Conservation (phyloP, 768 basidiomycete genomes). For the Trametes cinnabarina region DNA sequence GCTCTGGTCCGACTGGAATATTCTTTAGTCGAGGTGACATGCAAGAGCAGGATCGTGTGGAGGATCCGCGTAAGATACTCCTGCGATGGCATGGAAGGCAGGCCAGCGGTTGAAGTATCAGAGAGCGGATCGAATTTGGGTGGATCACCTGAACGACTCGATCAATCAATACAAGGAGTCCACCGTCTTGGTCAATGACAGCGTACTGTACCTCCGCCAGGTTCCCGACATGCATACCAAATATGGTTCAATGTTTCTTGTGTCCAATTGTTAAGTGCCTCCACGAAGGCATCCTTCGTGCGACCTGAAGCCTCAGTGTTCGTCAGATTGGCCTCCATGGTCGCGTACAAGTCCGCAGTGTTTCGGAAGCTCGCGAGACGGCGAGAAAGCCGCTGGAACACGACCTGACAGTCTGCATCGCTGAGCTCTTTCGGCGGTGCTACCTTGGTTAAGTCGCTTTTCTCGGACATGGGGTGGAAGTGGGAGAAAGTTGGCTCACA, state of each 20-base stretch:
- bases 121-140: constrained; percentile 42
- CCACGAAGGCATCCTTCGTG: constrained; percentile 32
- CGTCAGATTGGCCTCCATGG: constrained; percentile 34
- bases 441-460: constrained; percentile 28
- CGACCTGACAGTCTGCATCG: constrained; percentile 31
- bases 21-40: constrained; percentile 45
- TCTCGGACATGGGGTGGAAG: constrained; percentile 4
- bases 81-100: constrained; percentile 38
- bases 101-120: constrained; percentile 45
- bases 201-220: constrained; percentile 34
- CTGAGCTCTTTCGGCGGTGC: constrained; percentile 41
- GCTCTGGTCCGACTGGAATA: constrained; percentile 52
- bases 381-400: constrained; percentile 45
- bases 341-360: constrained; percentile 39
- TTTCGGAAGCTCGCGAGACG: constrained; percentile 48
- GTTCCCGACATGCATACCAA: constrained; percentile 45
- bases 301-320: not conserved
- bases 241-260: constrained; percentile 42
- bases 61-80: constrained; percentile 43
- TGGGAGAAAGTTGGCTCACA: not conserved
- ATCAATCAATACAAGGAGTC: not conserved
- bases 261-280: constrained; percentile 44
- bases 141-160: constrained; percentile 34
- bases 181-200: not conserved
- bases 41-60: constrained; percentile 49